Evolutionary conservation across 176 grass and related monocot genomes (phyloP), one percentile per base, ranked within the genome.

Genomic region (Hsuehochloa calcarea): DNA sequence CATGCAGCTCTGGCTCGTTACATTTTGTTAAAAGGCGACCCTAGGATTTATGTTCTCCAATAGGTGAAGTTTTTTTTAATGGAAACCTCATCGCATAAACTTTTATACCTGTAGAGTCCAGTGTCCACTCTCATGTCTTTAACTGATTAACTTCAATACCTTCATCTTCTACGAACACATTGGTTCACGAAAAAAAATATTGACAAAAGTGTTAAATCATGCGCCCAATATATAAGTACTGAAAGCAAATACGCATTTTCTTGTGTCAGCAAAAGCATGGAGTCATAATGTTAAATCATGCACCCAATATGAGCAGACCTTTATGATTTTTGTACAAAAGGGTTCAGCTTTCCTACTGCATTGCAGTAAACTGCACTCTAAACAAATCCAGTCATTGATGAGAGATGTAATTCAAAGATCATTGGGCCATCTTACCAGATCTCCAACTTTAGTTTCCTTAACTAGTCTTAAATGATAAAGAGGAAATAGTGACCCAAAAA

Each of bases 381-480:
- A 87, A 82, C 37, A 69, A 87, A 59, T 39, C 46, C 12, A 59
- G 65, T 50, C 74, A 78, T 40, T 78, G 37, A 66, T 90, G 72
- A 73, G 82, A 82, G 79, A 83, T 67, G 47, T 10, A 59, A 64
- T 63, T 44, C 51, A 26, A 61, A 50, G 16, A 84, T 74, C 13
- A 47, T 83, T 74, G 23, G 26, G 43, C 29, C 81, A 83, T 83
- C 20, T 50, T 38, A 65, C 62, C 65, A 65, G 20, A 79, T 86
- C 56, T 27, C 58, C 6, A 22, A 26, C 79, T 82, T 73, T 72
- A 90, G 8, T 86, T 79, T 64, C 13, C 22, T 40, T n/a, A 40
- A 45, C 7, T 63, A 70, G 61, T 40, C 6, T 65, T 68, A 90
- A 79, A 72, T 40, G 75, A 55, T 47, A 52, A 60, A 59, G 22